phyloP scores from a whole-genome alignment of 75 land plant genomes.

The Larix kaempferi region DNA sequence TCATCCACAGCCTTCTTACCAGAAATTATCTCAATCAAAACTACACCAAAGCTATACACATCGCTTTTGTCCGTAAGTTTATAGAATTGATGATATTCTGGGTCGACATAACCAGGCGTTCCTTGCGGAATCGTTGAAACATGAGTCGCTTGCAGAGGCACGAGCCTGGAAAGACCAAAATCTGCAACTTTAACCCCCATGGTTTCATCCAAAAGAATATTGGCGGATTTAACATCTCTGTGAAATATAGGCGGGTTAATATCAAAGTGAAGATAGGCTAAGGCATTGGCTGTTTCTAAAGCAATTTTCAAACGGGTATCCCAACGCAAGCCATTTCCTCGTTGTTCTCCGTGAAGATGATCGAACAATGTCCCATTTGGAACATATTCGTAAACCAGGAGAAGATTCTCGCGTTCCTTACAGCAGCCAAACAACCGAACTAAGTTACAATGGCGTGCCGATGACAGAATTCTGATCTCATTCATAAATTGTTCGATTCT shows the following conservation, averaged over 20 bases:
- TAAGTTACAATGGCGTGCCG: background rate
- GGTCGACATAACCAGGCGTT: conserved; percentile 31
- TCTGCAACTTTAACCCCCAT: conserved; percentile 23
- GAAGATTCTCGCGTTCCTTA: background rate
- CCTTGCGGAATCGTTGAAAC: conserved; percentile 26
- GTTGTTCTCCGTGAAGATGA: conserved; percentile 21
- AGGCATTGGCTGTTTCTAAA: conserved; percentile 21
- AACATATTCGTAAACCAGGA: conserved; percentile 41
- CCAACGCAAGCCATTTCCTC: conserved; percentile 13
- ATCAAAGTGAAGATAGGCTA: conserved; percentile 30
- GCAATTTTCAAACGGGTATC: conserved; percentile 25
- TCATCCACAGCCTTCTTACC: conserved; percentile 18
- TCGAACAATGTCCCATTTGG: conserved; percentile 30
- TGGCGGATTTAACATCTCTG: conserved; percentile 41
- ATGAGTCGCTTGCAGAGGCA: conserved; percentile 7
- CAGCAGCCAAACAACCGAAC: background rate
- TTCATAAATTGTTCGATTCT: conserved; percentile 5
- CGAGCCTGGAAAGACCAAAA: conserved; percentile 27
- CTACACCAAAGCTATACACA: conserved; percentile 37
- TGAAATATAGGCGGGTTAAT: conserved; percentile 24
- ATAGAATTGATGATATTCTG: conserved; percentile 17
- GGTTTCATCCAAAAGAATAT: conserved; percentile 35
- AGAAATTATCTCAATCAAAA: conserved; percentile 24
- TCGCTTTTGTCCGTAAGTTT: conserved; percentile 33
- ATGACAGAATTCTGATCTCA: background rate